Conservation (phyloP, 2,329 filamentous ascomycete genomes). For the Fusarium udum region DNA sequence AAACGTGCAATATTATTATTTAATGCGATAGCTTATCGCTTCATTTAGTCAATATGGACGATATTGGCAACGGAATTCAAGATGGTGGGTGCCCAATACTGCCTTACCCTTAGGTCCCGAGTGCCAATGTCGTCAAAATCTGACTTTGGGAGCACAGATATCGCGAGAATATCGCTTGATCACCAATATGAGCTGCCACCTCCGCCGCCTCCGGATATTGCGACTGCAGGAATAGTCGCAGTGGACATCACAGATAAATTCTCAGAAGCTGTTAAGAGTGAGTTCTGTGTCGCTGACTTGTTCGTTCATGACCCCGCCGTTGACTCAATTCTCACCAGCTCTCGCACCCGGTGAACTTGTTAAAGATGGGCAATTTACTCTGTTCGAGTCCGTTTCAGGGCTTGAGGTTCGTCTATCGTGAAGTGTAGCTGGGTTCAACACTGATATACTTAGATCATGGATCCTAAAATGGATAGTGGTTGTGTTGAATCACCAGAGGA, state of each 20-base stretch:
- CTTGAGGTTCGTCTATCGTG: slow-evolving; percentile 66
- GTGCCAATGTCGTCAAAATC: slow-evolving; percentile 33
- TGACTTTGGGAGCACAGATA: slow-evolving; percentile 48
- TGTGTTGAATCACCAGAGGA: slow-evolving; percentile 80
- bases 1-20: slow-evolving; percentile 1
- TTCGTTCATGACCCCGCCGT: slow-evolving; percentile 18
- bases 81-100: slow-evolving; percentile 47
- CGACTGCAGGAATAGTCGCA: slow-evolving; percentile 61
- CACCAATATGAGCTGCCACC: slow-evolving; percentile 45
- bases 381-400: slow-evolving; percentile 93
- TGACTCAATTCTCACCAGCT: slow-evolving; percentile 59
- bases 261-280: slow-evolving; percentile 62
- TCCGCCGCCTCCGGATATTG: slow-evolving; percentile 52
- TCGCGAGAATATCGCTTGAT: slow-evolving; percentile 54
- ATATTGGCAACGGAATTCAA: slow-evolving; percentile 48
- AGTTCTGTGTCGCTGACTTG: slow-evolving; percentile 32
- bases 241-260: slow-evolving; percentile 69
- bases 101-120: slow-evolving; percentile 2
- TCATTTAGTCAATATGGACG: slow-evolving; percentile 45
- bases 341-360: slow-evolving; percentile 83
- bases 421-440: not conserved
- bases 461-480: slow-evolving; percentile 98
- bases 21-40: slow-evolving; percentile 26
- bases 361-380: slow-evolving; percentile 92
- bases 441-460: slow-evolving; percentile 81